A percentile compares a stretch with the other conserved stretches of the same genome.
phyloP scores from a whole-genome alignment of 2,329 filamentous ascomycete genomes.

The Orbilia brochopaga region DNA sequence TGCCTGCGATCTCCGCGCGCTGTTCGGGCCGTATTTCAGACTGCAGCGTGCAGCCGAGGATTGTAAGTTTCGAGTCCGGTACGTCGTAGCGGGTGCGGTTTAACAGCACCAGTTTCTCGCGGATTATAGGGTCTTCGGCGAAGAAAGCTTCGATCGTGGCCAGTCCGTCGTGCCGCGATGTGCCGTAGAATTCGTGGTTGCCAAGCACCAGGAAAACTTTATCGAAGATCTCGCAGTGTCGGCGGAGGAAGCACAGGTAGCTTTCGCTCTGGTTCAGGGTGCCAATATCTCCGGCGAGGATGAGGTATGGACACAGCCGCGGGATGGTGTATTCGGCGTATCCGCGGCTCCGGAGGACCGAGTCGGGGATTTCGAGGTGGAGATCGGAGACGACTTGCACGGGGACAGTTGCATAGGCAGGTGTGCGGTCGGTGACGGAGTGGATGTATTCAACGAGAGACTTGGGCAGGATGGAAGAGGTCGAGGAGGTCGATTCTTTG shows the following conservation, averaged over 20 bases:
- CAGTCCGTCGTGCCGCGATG: conserved; percentile 59
- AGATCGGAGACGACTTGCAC: conserved; percentile 63
- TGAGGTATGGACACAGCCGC: conserved; percentile 59
- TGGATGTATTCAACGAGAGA: conserved; percentile 48
- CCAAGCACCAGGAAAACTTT: conserved; percentile 63
- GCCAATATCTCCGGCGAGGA: conserved; percentile 64
- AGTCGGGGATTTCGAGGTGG: conserved; percentile 61
- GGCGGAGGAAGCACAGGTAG: conserved; percentile 60
- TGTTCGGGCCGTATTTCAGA: conserved; percentile 61
- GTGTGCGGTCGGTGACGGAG: conserved; percentile 38
- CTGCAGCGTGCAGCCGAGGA: conserved; percentile 68
- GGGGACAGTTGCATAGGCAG: conserved; percentile 48
- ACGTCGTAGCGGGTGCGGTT: conserved; percentile 60
- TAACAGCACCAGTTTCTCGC: conserved; percentile 60
- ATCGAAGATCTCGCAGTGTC: conserved; percentile 60
- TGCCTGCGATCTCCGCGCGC: conserved; percentile 58
- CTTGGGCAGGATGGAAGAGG: conserved; percentile 47
- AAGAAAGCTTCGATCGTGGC: conserved; percentile 59
- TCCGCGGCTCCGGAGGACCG: conserved; percentile 53
- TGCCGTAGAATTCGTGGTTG: conserved; percentile 65
- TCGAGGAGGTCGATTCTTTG: conserved; percentile 45
- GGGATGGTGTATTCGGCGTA: conserved; percentile 60
- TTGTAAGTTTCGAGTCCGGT: conserved; percentile 59
- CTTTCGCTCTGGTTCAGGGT: conserved; percentile 61
- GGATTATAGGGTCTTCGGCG: conserved; percentile 58